phyloP scores from a whole-genome alignment of 2,329 filamentous ascomycete genomes.

The Emergomyces orientalis region DNA sequence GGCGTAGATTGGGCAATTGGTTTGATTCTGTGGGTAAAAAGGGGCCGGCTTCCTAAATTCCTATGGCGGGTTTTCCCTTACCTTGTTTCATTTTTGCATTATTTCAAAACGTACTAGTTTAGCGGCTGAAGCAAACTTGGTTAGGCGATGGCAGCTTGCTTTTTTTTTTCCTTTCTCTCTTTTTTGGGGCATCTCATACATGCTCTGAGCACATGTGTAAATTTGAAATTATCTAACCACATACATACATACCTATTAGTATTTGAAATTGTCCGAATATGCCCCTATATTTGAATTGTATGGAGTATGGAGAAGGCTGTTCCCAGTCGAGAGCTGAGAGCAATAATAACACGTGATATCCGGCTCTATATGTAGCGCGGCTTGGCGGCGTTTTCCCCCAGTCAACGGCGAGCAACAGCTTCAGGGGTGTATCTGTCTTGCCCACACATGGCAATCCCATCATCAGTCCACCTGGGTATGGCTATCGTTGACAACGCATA shows the following conservation, averaged over 20 bases:
- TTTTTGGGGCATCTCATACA: not conserved
- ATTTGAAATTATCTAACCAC: not conserved
- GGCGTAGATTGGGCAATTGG: slow-evolving; percentile 9
- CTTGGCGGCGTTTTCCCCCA: too few relatives aligned
- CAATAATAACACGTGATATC: not conserved
- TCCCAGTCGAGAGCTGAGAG: too few relatives aligned
- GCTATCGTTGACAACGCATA: too few relatives aligned
- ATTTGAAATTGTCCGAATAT: too few relatives aligned
- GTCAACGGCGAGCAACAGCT: too few relatives aligned
- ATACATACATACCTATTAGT: too few relatives aligned
- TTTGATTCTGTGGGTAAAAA: slow-evolving; percentile 8
- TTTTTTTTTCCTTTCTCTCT: not conserved
- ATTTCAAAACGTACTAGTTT: not conserved
- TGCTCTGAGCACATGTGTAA: not conserved
- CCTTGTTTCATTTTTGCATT: not conserved
- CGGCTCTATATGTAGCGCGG: too few relatives aligned
- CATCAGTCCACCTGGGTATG: too few relatives aligned
- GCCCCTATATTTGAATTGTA: too few relatives aligned
- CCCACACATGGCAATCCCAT: too few relatives aligned
- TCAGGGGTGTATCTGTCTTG: too few relatives aligned
- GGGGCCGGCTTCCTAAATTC: not conserved
- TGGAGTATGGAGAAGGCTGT: too few relatives aligned
- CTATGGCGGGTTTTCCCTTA: not conserved
- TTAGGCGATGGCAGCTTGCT: not conserved
- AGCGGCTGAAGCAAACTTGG: not conserved